Evolutionary conservation across 805 yeast species (phyloP).

Genomic region (Kluyveromyces lactis): DNA sequence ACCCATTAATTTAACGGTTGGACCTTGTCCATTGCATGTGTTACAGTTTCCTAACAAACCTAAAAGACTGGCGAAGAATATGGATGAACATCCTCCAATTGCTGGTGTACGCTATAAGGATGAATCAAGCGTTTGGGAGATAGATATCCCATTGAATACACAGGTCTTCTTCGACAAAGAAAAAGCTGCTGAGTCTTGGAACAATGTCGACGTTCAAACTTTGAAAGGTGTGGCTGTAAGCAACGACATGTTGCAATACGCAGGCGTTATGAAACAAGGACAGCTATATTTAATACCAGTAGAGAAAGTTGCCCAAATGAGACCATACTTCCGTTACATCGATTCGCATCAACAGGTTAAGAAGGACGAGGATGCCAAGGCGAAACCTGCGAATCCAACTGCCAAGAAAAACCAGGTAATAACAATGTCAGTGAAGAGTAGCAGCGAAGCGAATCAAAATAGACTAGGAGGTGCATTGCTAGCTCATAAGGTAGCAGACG

Average conservation of each 20-base stretch:
- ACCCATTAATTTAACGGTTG: conserved; percentile 42
- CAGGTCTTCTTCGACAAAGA: conserved; percentile 55
- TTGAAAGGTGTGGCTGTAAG: conserved; percentile 61
- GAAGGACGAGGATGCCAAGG: conserved; percentile 35
- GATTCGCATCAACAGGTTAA: conserved; percentile 48
- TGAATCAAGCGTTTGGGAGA: conserved; percentile 55
- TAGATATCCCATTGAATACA: conserved; percentile 70
- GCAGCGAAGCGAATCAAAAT: conserved; percentile 46
- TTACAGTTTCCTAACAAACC: conserved; percentile 47
- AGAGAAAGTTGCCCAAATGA: conserved; percentile 60
- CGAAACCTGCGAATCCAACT: conserved; percentile 30
- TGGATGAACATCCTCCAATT: conserved; percentile 30
- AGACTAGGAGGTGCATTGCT: conserved; percentile 62
- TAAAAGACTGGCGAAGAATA: conserved; percentile 18
- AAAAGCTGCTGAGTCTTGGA: conserved; percentile 56
- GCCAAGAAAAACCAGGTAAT: conserved; percentile 51
- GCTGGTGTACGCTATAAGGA: conserved; percentile 50
- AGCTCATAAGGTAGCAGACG: conserved; percentile 56
- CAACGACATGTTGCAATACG: conserved; percentile 42
- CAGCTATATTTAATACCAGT: conserved; percentile 59
- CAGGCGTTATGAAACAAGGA: conserved; percentile 37
- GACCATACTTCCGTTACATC: conserved; percentile 75
- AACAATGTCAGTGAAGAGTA: conserved; percentile 66
- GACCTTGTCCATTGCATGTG: conserved; percentile 31
- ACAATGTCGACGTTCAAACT: conserved; percentile 48